Conservation (phyloP, 352 stramenopile species). For the Globisporangium acanthophoron region DNA sequence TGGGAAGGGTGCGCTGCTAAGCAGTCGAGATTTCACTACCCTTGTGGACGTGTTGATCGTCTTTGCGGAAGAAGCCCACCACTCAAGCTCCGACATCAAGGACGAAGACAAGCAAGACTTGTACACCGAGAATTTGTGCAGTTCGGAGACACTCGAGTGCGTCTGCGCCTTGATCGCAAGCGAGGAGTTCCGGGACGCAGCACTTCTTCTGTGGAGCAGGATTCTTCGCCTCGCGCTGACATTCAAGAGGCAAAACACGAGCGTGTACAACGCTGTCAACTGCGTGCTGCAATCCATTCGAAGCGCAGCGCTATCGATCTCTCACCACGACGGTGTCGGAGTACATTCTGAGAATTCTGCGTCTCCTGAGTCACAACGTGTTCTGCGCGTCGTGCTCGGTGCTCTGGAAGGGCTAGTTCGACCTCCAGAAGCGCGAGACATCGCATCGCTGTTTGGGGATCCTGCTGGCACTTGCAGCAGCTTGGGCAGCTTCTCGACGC, state of each 20-base stretch:
- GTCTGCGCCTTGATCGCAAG: conserved; percentile 33
- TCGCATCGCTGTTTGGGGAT: not conserved
- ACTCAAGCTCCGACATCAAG: not conserved
- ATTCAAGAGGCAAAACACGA: conserved; percentile 30
- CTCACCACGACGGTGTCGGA: conserved; percentile 14
- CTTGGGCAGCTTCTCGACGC: conserved; percentile 4
- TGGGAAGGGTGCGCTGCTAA: not conserved
- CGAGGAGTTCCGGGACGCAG: conserved; percentile 24
- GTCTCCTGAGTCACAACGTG: conserved; percentile 21
- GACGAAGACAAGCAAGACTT: conserved; percentile 20
- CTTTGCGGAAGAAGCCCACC: conserved; percentile 11
- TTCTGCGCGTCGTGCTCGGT: conserved; percentile 17
- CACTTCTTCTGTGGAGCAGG: conserved; percentile 31
- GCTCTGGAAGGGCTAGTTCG: conserved; percentile 23
- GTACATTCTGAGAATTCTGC: conserved; percentile 2
- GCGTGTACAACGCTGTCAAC: conserved; percentile 42
- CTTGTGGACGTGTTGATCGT: conserved; percentile 42
- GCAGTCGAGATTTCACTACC: conserved; percentile 24
- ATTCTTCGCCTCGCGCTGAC: conserved; percentile 26
- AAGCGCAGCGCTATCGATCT: conserved; percentile 34
- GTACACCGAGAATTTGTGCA: conserved; percentile 26
- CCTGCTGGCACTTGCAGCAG: not conserved
- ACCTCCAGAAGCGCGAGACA: not conserved
- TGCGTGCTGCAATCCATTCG: conserved; percentile 48
- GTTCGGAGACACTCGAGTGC: conserved; percentile 34